Base-by-base conservation (phyloP, 148 eudicot species). In the Persicaria maculosa region DNA sequence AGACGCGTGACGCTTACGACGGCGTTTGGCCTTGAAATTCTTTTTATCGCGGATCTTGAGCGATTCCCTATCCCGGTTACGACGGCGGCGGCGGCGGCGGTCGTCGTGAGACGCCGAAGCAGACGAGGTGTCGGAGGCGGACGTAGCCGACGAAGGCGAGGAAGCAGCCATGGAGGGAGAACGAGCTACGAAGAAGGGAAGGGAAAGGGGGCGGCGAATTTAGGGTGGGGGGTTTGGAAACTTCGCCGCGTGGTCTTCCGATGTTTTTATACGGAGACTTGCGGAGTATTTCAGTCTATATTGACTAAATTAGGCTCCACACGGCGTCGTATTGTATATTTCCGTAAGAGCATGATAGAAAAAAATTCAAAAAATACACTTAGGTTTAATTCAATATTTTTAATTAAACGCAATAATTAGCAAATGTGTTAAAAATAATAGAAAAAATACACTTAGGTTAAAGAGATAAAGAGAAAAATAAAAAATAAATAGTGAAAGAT, bases 21-120 rank as follows among this genome's bases (percentile, higher is more conserved):
- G 86, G 36, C 79, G 79, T 80, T 84, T 84, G 8, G 82, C 73
- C 59, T 81, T 84, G 59, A 83, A 81, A 47, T 58, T 73, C 74
- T 81, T 81, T 17, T 77, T 65, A n/a, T 76, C 81, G 9, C 80
- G 70, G 78, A 77, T 68, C 73, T 84, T 84, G 7, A 81, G 80
- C 46, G 76, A 16, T 0, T 81, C 84, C 9, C 76, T 78, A 55
- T 75, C 57, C 44, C 79, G 77, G 36, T 47, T 50, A 47, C 77
- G 75, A 68, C 58, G 72, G 55, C 57, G 71, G 25, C 65, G 68
- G 54, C 80, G 82, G 52, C 81, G 81, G 48, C 83, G 86, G 44
- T 72, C 74, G 48, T 68, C 47, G 6, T 65, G 46, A 11, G 36
- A 46, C 12, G 70, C 40, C 46, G 70, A 36, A 1, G 81, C 44